Evolutionary conservation across 495 filamentous ascomycete species (phyloP).

Genomic region (Lophiostoma macrostomum): DNA sequence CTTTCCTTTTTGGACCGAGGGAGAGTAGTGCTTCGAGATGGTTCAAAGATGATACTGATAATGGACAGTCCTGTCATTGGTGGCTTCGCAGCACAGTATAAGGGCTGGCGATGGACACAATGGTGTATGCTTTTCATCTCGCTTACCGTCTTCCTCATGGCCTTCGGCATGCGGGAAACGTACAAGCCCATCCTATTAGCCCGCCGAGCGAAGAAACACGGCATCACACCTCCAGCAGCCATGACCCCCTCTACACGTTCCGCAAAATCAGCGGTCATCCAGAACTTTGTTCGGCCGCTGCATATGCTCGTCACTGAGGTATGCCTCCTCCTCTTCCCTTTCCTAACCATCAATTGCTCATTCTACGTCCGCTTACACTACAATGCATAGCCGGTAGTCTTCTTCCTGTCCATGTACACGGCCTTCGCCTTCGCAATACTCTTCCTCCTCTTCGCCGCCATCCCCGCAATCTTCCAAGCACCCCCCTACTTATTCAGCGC

Average conservation of each 20-base stretch:
- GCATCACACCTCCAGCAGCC: conserved; percentile 40
- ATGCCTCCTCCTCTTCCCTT: background rate
- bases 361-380: background rate
- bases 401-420: conserved; percentile 58
- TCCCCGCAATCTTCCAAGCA: conserved; percentile 46
- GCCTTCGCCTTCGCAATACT: conserved; percentile 63
- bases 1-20: background rate
- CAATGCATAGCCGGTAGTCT: conserved; percentile 53
- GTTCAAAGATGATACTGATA: background rate
- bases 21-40: background rate
- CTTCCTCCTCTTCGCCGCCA: conserved; percentile 64
- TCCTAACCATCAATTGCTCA: background rate
- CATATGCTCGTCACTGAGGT: conserved; percentile 61
- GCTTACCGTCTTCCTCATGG: conserved; percentile 41
- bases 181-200: conserved; percentile 61
- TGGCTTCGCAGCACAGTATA: conserved; percentile 56
- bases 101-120: conserved; percentile 62
- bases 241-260: conserved; percentile 25
- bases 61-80: conserved; percentile 56
- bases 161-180: conserved; percentile 54
- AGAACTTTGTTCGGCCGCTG: conserved; percentile 58
- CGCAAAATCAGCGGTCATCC: conserved; percentile 51
- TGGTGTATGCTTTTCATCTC: conserved; percentile 53
- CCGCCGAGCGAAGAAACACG: conserved; percentile 47
- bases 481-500: conserved; percentile 27